Base-by-base conservation (phyloP, 805 yeast genomes). In the Lachancea cidri region DNA sequence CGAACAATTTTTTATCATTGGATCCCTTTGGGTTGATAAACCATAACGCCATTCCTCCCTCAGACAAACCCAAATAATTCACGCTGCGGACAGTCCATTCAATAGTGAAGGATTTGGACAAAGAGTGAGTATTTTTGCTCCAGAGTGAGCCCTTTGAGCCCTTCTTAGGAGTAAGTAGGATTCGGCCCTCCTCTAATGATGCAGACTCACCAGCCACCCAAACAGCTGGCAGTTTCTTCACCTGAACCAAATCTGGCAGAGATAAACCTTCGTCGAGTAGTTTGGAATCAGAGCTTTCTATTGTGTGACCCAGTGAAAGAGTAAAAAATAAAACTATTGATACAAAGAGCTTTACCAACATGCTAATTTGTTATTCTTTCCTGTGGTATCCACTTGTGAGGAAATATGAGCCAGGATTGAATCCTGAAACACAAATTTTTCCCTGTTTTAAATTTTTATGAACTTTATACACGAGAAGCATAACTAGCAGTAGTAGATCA, bases 51-150 rank as follows among this genome's bases (percentile, higher is more conserved):
- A 81, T 52, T 0, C 86, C 86, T 51, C 83, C 77, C 11, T 64
- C 66, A 0, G 77, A 71, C 33, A 57, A 52, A 0, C 80, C 81
- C 25, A 47, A 47, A 5, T 66, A 64, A 5, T 84, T 84, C 5
- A 74, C 57, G 35, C 85, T 76, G 60, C 93, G 72, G 49, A 83
- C 72, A 2, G 82, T 74, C 35, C 76, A 54, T 49, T 83, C 88
- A 7, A 78, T 49, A 0, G 89, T 74, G 72, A 79, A 78, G 43
- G 67, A 65, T 47, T 64, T 60, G 17, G 48, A 45, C 47, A 65
- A 38, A 56, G 53, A 7, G 50, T 54, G 35, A 32, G 55, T 29
- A 60, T 64, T 58, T 29, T 53, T 55, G 27, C 63, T 54, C 79
- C 80, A 74, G 2, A 79, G 35, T 0, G 75, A 58, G 11, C 83